Conservation (phyloP, 1,284 basidiomycete species). For the Cutaneotrichosporon cutaneum region DNA sequence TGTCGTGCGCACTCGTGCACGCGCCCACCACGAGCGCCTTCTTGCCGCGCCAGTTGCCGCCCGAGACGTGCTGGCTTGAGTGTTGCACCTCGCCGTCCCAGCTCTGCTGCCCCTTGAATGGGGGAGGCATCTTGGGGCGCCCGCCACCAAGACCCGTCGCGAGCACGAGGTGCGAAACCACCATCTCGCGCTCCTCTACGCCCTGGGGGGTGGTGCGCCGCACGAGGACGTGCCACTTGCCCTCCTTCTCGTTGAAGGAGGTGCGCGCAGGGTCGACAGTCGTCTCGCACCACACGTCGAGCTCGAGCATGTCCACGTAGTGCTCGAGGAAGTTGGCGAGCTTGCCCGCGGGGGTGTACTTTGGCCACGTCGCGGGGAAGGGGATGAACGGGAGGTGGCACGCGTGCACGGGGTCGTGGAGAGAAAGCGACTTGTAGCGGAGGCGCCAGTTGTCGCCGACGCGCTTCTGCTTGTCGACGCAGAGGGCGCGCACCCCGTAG, state of each 20-base stretch:
- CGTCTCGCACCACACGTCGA: conserved; percentile 66
- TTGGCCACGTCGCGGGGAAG: conserved; percentile 41
- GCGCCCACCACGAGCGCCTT: conserved; percentile 64
- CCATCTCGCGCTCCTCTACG: conserved; percentile 54
- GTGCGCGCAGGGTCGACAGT: conserved; percentile 54
- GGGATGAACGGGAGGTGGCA: conserved; percentile 38
- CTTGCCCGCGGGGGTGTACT: conserved; percentile 53
- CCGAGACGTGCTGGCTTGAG: conserved; percentile 61
- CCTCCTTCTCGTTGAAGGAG: conserved; percentile 55
- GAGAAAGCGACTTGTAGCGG: conserved; percentile 61
- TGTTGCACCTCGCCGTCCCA: conserved; percentile 63
- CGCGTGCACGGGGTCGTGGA: conserved; percentile 63
- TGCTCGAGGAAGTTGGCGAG: conserved; percentile 67
- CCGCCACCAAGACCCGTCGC: conserved; percentile 63
- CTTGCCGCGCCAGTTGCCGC: conserved; percentile 60
- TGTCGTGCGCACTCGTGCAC: conserved; percentile 59
- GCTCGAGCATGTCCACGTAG: conserved; percentile 64
- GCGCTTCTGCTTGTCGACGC: conserved; percentile 60
- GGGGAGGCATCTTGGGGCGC: conserved; percentile 57
- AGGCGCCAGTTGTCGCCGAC: conserved; percentile 63
- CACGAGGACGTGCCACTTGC: conserved; percentile 62
- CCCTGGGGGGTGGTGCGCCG: conserved; percentile 52
- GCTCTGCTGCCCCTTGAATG: conserved; percentile 53
- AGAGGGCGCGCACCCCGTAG: conserved; percentile 58
- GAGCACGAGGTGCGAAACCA: conserved; percentile 57